A percentile compares a stretch with the other conserved stretches of the same genome.
Evolutionary conservation across 2,329 filamentous ascomycete species (phyloP).

Genomic region (Fusarium haematococcum): DNA sequence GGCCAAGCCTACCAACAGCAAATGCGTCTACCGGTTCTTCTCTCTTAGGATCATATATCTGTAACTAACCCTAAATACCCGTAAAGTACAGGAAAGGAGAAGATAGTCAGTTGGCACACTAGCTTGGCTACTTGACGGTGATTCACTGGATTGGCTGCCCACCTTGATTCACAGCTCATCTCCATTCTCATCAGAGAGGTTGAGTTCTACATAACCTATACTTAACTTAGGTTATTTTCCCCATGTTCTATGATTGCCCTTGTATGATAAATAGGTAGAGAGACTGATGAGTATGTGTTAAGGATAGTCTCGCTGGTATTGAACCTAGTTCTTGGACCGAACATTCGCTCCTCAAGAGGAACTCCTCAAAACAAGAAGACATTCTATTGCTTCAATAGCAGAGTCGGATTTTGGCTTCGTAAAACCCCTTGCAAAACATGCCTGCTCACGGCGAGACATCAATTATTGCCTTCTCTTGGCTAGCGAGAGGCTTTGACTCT

Average conservation of each 20-base stretch:
- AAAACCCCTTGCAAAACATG: not conserved
- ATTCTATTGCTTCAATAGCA: not conserved
- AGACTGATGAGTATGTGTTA: not conserved
- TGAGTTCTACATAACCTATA: not conserved
- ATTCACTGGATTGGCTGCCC: not conserved
- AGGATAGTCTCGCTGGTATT: not conserved
- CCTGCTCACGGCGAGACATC: not conserved
- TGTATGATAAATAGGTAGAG: not conserved
- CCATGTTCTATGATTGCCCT: not conserved
- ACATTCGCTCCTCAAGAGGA: not conserved
- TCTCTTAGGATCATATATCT: not conserved
- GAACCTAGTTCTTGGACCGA: not conserved
- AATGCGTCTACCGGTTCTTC: not conserved
- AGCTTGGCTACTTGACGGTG: not conserved
- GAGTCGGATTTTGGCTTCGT: not conserved
- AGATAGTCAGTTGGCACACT: not conserved
- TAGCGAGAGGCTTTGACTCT: not conserved
- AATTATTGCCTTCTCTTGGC: not conserved
- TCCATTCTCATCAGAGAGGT: not conserved
- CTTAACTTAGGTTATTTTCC: not conserved
- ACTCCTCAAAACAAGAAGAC: not conserved
- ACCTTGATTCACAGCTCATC: not conserved
- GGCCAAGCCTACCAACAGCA: constrained; percentile 3
- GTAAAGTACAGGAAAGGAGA: not conserved
- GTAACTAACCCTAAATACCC: not conserved